Percentiles rank a stretch among this genome's conserved stretches.
These are phyloP conservation scores for Boletus reticuloceps DNA, from an alignment of 768 basidiomycete species.

Conservation along the genomic window DNA sequence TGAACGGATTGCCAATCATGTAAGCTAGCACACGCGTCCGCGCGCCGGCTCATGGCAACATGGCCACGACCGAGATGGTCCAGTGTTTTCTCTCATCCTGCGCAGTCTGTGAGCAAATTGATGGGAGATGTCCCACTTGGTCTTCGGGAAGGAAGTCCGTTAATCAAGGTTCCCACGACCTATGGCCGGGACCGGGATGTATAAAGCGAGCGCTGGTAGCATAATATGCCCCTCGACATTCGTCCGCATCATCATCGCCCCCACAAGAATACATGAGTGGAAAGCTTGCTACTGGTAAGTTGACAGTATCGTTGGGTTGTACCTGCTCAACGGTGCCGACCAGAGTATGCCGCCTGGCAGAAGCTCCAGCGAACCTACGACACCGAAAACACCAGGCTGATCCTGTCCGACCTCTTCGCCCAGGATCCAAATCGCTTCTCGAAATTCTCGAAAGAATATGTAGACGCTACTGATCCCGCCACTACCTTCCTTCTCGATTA, in stretches of 20 bases:
- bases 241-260: constrained; percentile 3
- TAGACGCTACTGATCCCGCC: constrained; percentile 58
- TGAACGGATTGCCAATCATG: no score
- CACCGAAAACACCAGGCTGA: constrained; percentile 63
- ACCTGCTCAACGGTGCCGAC: neutral
- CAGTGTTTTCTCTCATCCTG: no score
- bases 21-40: no score
- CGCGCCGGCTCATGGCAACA: no score
- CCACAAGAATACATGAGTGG: constrained; percentile 49
- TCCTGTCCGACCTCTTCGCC: constrained; percentile 91
- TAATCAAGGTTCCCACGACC: constrained; percentile 24
- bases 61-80: no score
- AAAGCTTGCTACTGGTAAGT: constrained; percentile 56
- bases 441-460: constrained; percentile 79
- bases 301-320: neutral
- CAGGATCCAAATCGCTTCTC: constrained; percentile 84
- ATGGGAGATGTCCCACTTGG: no score
- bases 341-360: constrained; percentile 90
- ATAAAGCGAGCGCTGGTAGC: constrained; percentile 9
- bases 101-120: no score
- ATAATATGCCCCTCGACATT: neutral
- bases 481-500: constrained; percentile 91
- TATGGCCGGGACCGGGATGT: neutral
- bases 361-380: constrained; percentile 86
- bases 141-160: no score